These are phyloP conservation scores for Chamaecrista fasciculata DNA, from an alignment of 306 rosid genomes.

Conservation along the genomic window DNA sequence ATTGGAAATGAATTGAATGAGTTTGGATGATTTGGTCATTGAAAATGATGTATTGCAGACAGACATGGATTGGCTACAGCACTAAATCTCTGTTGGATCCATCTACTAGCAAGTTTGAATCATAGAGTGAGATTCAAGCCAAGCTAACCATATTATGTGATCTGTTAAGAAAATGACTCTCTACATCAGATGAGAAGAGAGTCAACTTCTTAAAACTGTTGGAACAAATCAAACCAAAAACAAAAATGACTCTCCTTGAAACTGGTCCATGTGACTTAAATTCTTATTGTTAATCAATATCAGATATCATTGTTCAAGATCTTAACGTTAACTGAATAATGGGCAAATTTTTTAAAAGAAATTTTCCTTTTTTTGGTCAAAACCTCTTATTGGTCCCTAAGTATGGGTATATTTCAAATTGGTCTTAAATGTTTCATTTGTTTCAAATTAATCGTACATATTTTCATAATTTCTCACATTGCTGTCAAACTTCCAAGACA, in stretches of 20 bases:
- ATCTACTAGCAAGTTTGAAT: slow-evolving; percentile 23
- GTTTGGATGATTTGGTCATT: slow-evolving; percentile 47
- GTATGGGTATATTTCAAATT: too few species aligned
- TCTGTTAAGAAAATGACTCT: neutral
- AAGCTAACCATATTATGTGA: neutral
- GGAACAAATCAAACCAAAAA: too few species aligned
- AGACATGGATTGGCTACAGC: slow-evolving; percentile 27
- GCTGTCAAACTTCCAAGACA: too few species aligned
- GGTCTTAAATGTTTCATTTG: too few species aligned
- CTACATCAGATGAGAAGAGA: too few species aligned
- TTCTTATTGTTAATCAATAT: neutral
- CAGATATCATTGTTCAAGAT: neutral
- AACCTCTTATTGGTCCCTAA: too few species aligned
- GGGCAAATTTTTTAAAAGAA: neutral
- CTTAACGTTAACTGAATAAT: neutral
- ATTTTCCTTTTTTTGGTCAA: neutral
- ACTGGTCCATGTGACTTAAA: neutral
- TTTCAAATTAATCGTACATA: too few species aligned
- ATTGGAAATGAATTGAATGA: neutral
- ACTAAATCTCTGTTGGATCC: slow-evolving; percentile 14
- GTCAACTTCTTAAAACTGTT: too few species aligned
- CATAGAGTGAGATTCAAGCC: slow-evolving; percentile 43
- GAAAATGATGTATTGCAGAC: slow-evolving; percentile 14
- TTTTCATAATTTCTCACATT: too few species aligned
- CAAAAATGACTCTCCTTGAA: too few species aligned